Conservation (phyloP, 805 yeast species). For the Metschnikowia vanudenii region DNA sequence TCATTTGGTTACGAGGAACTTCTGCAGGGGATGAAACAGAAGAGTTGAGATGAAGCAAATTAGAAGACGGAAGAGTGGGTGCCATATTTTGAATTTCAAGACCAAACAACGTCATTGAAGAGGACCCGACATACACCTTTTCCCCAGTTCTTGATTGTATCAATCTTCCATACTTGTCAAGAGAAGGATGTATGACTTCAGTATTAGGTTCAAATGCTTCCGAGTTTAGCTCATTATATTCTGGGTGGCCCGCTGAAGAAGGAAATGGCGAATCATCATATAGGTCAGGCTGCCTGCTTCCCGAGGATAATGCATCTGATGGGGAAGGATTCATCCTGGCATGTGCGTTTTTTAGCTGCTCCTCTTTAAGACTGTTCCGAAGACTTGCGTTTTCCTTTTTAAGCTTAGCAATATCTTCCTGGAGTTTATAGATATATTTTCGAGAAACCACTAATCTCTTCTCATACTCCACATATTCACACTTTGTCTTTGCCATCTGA, state of each 20-base stretch:
- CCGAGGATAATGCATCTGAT: conserved; percentile 2
- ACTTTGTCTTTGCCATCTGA: conserved; percentile 49
- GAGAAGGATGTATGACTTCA: conserved; percentile 68
- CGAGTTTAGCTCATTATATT: conserved; percentile 6
- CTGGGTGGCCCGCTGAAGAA: conserved; percentile 1
- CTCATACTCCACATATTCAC: conserved; percentile 72
- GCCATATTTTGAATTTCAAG: conserved; percentile 70
- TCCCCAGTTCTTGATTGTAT: conserved; percentile 77
- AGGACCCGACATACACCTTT: conserved; percentile 72
- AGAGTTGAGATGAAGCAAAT: conserved; percentile 19
- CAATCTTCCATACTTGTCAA: conserved; percentile 68
- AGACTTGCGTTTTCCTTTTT: conserved; percentile 65
- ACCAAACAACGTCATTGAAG: conserved; percentile 80
- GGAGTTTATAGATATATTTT: conserved; percentile 64
- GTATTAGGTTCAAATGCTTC: conserved; percentile 7
- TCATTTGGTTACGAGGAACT: conserved; percentile 13
- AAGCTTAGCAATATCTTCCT: conserved; percentile 62
- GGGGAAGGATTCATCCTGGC: conserved; percentile 1
- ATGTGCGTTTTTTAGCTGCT: conserved; percentile 15
- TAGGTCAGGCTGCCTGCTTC: not conserved
- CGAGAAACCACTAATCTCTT: conserved; percentile 71
- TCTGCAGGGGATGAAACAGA: conserved; percentile 16
- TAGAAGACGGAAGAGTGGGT: conserved; percentile 29
- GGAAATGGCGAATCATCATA: conserved; percentile 9
- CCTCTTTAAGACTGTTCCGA: conserved; percentile 42